Evolutionary conservation across 495 filamentous ascomycete genomes (phyloP).

Genomic region (Pseudoneurospora amorphoporcata): DNA sequence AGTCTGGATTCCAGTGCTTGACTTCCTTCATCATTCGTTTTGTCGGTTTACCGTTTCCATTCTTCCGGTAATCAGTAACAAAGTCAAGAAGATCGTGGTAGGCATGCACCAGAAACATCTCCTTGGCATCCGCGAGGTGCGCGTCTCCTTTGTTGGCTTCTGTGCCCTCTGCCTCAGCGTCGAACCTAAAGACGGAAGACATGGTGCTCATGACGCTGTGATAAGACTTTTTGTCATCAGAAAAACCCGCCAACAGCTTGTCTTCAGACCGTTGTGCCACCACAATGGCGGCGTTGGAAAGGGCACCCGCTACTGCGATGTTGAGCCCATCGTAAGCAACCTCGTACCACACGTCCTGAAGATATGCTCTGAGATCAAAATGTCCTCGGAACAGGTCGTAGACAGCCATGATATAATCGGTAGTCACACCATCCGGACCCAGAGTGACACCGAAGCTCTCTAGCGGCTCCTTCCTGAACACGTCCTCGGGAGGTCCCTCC

Average conservation of each 20-base stretch:
- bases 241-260: constrained; percentile 31
- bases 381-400: constrained; percentile 22
- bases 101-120: constrained; percentile 32
- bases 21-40: constrained; percentile 30
- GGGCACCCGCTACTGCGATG: constrained; percentile 31
- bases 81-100: constrained; percentile 35
- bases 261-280: constrained; percentile 28
- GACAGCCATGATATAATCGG: constrained; percentile 33
- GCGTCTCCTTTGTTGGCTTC: constrained; percentile 5
- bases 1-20: constrained; percentile 30
- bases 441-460: constrained; percentile 37
- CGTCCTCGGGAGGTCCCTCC: not conserved
- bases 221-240: constrained; percentile 24
- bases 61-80: constrained; percentile 35
- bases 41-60: constrained; percentile 34
- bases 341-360: constrained; percentile 36
- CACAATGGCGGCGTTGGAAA: constrained; percentile 31
- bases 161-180: constrained; percentile 1
- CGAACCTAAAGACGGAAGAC: constrained; percentile 16
- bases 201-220: constrained; percentile 28
- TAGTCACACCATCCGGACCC: constrained; percentile 5
- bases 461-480: constrained; percentile 12
- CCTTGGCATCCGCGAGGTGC: constrained; percentile 23
- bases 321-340: constrained; percentile 36
- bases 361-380: constrained; percentile 21